Evolutionary conservation across 768 basidiomycete genomes (phyloP).

Genomic region (Lactifluus echinatus): DNA sequence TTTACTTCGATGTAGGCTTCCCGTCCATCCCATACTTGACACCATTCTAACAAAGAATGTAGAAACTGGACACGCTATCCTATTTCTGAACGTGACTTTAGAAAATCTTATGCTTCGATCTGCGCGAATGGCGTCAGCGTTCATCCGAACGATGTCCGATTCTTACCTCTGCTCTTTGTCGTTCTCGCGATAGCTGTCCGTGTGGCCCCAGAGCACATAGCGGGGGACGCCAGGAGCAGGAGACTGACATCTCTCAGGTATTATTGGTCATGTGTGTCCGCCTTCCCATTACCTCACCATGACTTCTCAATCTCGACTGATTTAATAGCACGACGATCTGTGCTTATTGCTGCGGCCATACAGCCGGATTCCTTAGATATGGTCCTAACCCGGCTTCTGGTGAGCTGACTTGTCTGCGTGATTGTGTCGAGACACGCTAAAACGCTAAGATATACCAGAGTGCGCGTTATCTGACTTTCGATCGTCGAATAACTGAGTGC

Average conservation of each 20-base stretch:
- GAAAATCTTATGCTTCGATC: slow-evolving; percentile 58
- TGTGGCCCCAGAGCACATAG: slow-evolving; percentile 77
- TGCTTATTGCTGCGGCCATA: slow-evolving; percentile 87
- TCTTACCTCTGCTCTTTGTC: slow-evolving; percentile 87
- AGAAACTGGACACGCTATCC: slow-evolving; percentile 95
- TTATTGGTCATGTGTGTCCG: slow-evolving; percentile 86
- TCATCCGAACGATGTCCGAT: slow-evolving; percentile 70
- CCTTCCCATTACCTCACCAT: slow-evolving; percentile 1
- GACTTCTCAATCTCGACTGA: slow-evolving; percentile 16
- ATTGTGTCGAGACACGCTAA: slow-evolving; percentile 9
- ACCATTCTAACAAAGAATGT: slow-evolving; percentile 15
- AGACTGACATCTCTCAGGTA: slow-evolving; percentile 79
- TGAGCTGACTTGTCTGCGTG: slow-evolving; percentile 22
- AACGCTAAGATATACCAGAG: slow-evolving; percentile 41
- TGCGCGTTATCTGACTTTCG: slow-evolving; percentile 62
- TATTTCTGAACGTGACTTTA: slow-evolving; percentile 77
- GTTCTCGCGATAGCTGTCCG: slow-evolving; percentile 82
- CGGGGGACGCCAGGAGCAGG: slow-evolving; percentile 65
- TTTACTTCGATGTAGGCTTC: slow-evolving; percentile 57
- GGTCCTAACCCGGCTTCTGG: slow-evolving; percentile 83
- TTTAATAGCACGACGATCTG: slow-evolving; percentile 64
- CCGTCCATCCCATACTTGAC: neutral
- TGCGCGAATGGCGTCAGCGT: slow-evolving; percentile 53
- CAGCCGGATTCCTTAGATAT: slow-evolving; percentile 89
- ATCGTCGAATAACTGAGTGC: slow-evolving; percentile 86